phyloP scores from a whole-genome alignment of 2,329 filamentous ascomycete species.

The Hymenoscyphus repandus region DNA sequence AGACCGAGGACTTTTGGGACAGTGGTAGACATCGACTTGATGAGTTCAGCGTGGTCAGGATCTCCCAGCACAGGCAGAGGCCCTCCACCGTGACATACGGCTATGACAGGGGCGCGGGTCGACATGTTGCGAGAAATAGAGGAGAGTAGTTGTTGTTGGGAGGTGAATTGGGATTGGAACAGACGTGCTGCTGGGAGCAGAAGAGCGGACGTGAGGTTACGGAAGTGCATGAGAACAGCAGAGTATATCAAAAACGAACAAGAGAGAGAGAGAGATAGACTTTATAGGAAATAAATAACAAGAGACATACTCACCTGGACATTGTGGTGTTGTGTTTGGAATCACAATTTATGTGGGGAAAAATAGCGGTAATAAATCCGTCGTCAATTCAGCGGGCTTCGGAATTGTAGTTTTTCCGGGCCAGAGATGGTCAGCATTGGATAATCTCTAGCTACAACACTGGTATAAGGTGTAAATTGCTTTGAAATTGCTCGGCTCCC shows the following conservation, averaged over 20 bases:
- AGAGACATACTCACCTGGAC: not conserved
- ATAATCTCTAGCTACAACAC: not conserved
- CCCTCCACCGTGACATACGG: conserved; percentile 33
- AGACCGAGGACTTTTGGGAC: conserved; percentile 53
- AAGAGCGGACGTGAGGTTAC: conserved; percentile 8
- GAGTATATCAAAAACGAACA: not conserved
- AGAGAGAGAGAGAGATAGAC: not conserved
- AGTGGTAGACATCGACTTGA: conserved; percentile 45
- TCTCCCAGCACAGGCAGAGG: conserved; percentile 55
- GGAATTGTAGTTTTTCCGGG: not conserved
- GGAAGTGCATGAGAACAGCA: conserved; percentile 8
- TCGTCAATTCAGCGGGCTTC: not conserved
- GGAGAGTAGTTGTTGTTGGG: conserved; percentile 2
- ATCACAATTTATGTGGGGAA: not conserved
- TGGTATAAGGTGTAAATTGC: no score
- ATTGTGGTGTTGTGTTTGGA: not conserved
- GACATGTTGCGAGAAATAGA: conserved; percentile 1
- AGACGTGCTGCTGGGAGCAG: conserved; percentile 7
- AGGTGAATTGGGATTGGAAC: conserved; percentile 7
- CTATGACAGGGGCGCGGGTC: conserved; percentile 17
- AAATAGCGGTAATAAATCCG: no score
- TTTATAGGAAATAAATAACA: conserved; percentile 1
- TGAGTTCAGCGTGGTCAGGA: conserved; percentile 45
- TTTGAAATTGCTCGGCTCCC: not conserved
- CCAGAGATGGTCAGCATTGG: not conserved